These are phyloP conservation scores for Amylocystis lapponica DNA, from an alignment of 768 basidiomycete genomes.

Conservation along the genomic window DNA sequence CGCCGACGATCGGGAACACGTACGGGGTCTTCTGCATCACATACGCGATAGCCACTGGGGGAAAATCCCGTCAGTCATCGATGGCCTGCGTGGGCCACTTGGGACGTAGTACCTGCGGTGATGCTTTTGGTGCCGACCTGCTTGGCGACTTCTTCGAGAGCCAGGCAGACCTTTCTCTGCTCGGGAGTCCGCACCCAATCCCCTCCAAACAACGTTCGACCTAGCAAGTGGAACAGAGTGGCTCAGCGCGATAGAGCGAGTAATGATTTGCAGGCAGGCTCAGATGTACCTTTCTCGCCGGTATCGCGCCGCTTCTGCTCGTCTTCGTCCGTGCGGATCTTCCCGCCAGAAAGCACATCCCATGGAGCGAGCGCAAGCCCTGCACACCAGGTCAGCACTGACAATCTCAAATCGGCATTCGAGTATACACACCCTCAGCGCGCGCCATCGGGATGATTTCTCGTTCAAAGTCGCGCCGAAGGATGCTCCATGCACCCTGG, in stretches of 20 bases:
- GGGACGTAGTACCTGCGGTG: constrained; percentile 34
- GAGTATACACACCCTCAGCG: constrained; percentile 8
- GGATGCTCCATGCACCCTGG: constrained; percentile 28
- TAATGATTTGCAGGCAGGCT: constrained; percentile 11
- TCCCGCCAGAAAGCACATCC: constrained; percentile 36
- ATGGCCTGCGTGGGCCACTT: neutral
- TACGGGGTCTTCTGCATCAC: constrained; percentile 48
- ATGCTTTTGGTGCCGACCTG: constrained; percentile 45
- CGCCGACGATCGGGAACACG: constrained; percentile 48
- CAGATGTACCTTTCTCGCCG: constrained; percentile 27
- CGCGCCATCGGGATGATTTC: constrained; percentile 34
- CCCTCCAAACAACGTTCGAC: constrained; percentile 24
- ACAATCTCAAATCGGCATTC: constrained; percentile 25
- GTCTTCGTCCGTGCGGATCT: constrained; percentile 34
- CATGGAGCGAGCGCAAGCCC: constrained; percentile 39
- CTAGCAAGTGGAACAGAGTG: constrained; percentile 12
- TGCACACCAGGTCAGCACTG: constrained; percentile 10
- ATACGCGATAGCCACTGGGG: constrained; percentile 46
- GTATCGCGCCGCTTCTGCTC: constrained; percentile 25
- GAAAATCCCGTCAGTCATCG: neutral
- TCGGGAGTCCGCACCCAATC: constrained; percentile 44
- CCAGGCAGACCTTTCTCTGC: constrained; percentile 37
- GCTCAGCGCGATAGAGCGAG: neutral
- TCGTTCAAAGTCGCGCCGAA: constrained; percentile 35
- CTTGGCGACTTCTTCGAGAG: constrained; percentile 43